Evolutionary conservation across 768 basidiomycete species (phyloP).

Genomic region (Antrodiella citrinella): DNA sequence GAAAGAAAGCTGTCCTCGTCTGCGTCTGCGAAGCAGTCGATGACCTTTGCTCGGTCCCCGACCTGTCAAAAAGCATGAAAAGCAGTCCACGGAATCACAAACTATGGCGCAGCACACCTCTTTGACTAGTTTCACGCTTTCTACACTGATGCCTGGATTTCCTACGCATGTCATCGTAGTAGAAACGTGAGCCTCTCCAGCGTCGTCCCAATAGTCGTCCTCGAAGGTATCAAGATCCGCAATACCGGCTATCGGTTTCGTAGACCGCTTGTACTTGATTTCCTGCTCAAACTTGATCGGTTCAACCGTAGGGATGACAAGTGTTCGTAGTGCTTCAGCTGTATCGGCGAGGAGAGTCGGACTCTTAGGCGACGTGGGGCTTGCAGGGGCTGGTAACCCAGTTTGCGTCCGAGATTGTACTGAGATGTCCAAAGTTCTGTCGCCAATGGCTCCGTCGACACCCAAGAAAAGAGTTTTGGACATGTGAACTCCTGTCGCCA

Average conservation of each 20-base stretch:
- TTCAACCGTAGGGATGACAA: slow-evolving; percentile 57
- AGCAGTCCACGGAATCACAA: no score
- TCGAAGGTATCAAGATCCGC: slow-evolving; percentile 51
- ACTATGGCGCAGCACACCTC: slow-evolving; percentile 28
- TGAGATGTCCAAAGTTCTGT: slow-evolving; percentile 75
- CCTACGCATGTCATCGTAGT: slow-evolving; percentile 39
- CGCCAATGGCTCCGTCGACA: slow-evolving; percentile 55
- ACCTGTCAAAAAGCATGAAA: slow-evolving; percentile 28
- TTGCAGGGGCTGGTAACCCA: slow-evolving; percentile 4
- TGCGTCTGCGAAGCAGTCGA: slow-evolving; percentile 44
- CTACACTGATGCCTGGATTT: slow-evolving; percentile 37
- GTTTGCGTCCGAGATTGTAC: slow-evolving; percentile 47
- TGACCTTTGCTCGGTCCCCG: slow-evolving; percentile 35
- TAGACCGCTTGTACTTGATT: slow-evolving; percentile 43
- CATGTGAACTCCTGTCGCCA: slow-evolving; percentile 49
- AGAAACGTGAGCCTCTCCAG: slow-evolving; percentile 50
- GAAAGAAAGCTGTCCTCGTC: slow-evolving; percentile 37
- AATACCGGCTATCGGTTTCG: slow-evolving; percentile 34
- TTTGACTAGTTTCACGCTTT: slow-evolving; percentile 36
- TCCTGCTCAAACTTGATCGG: slow-evolving; percentile 50
- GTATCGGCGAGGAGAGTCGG: slow-evolving; percentile 23
- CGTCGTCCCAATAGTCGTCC: slow-evolving; percentile 42
- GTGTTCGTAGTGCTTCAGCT: slow-evolving; percentile 59
- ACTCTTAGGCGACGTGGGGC: slow-evolving; percentile 12
- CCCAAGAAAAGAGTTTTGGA: slow-evolving; percentile 58